phyloP scores from a whole-genome alignment of 352 stramenopile genomes.

The Globisporangium lucens region DNA sequence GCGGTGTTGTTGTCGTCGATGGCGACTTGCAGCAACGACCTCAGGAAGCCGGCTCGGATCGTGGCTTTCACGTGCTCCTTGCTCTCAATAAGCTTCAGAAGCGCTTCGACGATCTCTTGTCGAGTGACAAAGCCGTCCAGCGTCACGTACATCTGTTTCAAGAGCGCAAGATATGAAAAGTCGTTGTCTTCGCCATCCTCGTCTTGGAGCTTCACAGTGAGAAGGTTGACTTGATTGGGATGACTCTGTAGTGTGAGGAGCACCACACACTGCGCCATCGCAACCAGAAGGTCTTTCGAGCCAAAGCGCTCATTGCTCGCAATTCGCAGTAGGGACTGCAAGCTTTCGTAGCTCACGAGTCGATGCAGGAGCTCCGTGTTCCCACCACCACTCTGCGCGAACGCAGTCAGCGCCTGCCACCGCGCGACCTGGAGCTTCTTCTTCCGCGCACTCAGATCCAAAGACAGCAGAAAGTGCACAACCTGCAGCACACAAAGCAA shows the following conservation, averaged over 20 bases:
- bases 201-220: constrained; percentile 11
- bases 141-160: constrained; percentile 80
- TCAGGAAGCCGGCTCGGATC: constrained; percentile 35
- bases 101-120: constrained; percentile 27
- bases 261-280: constrained; percentile 39
- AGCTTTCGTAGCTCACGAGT: background rate
- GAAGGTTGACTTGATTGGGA: background rate
- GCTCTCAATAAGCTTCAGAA: constrained; percentile 27
- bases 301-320: constrained; percentile 32
- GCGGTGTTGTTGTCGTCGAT: constrained; percentile 23
- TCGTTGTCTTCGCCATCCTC: background rate
- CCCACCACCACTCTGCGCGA: constrained; percentile 1
- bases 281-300: constrained; percentile 29
- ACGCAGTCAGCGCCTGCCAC: constrained; percentile 17
- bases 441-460: constrained; percentile 11
- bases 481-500: constrained; percentile 3
- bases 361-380: background rate
- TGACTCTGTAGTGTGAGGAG: constrained; percentile 16
- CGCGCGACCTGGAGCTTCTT: constrained; percentile 19
- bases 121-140: constrained; percentile 26
- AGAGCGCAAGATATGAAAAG: constrained; percentile 34
- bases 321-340: constrained; percentile 22
- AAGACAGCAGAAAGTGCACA: background rate
- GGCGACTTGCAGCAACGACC: constrained; percentile 43
- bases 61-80: constrained; percentile 54